A percentile compares a stretch with the other conserved stretches of the same genome.
Evolutionary conservation across 768 basidiomycete species (phyloP).

Genomic region (Termitomyces heimii): DNA sequence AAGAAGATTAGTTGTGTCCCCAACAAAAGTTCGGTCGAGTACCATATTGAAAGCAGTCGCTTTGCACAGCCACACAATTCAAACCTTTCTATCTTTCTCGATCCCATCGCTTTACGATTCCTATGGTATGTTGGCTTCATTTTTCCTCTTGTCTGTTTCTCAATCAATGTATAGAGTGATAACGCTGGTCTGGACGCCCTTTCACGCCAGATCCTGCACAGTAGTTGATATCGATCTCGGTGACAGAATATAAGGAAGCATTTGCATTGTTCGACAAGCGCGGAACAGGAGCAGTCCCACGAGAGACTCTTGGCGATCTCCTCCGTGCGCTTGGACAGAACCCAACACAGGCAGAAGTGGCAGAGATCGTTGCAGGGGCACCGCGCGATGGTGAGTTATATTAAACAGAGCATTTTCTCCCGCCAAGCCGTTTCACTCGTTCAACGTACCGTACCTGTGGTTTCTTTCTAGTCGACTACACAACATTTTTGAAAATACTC

Average conservation of each 20-base stretch:
- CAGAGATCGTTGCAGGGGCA: conserved; percentile 65
- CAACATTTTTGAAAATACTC: conserved; percentile 84
- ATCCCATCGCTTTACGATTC: conserved; percentile 12
- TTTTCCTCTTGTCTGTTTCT: not conserved
- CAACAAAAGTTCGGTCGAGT: not conserved
- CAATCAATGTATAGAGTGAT: conserved; percentile 23
- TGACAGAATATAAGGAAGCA: conserved; percentile 91
- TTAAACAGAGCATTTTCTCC: not conserved
- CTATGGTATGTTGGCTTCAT: conserved; percentile 22
- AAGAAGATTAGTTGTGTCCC: not conserved
- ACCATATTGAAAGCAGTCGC: conserved; percentile 11
- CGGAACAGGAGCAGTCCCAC: conserved; percentile 85
- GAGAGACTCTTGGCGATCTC: conserved; percentile 87
- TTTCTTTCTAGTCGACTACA: conserved; percentile 71
- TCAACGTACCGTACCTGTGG: not conserved
- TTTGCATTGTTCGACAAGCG: conserved; percentile 98
- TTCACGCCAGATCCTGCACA: not conserved
- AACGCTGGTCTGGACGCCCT: conserved; percentile 27
- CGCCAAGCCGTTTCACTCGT: not conserved
- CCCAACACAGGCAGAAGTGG: conserved; percentile 98
- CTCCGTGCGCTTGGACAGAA: conserved; percentile 95
- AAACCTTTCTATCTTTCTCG: conserved; percentile 7
- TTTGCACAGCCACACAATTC: conserved; percentile 10
- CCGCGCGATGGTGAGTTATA: conserved; percentile 64
- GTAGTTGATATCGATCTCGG: not conserved